Evolutionary conservation across 768 basidiomycete genomes (phyloP), one percentile per base, ranked within the genome.

Genomic region (Boletus pseudo-olivaceus): DNA sequence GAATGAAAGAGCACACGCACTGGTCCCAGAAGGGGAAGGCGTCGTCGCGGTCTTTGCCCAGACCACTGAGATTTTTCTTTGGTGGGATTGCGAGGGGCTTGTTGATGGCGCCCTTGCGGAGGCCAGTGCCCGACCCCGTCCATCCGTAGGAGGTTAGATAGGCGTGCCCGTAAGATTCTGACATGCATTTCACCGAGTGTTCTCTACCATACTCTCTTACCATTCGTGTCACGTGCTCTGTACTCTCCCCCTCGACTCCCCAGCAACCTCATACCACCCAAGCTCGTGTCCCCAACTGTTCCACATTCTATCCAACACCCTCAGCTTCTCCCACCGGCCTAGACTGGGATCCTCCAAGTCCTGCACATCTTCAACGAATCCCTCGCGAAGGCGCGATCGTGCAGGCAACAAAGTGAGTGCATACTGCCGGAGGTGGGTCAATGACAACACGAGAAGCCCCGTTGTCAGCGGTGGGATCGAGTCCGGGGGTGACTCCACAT

Each of bases 1-100:
- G 4, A 39, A 32, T 1, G 5, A 7, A 10, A n/a, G 17, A 27
- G 47, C 15, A 79, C 90, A 80, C 90, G 71, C 62, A 96, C 93
- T 97, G 93, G 69, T 98, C 94, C 94, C 94, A 98, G 80, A 98
- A 98, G 47, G 94, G 93, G 67, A 94, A 93, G 0, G 93, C 92
- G 62, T 95, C 93, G 64, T 96, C 94, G 60, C 93, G 81, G 69
- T 98, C 92, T 68, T 93, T 94, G 52, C 94, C 94, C 54, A 98
- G 71, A 2, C 94, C 94, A 10, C 82, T 75, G n/a, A 95, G 76
- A 5, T 80, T 90, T 72, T 86, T 87, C 76, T 97, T 97, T 67
- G 89, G 88, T 2, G 87, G 79, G 38, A 93, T 81, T 6, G 86
- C 79, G 32, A 98, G 73, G 1, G 94, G 94, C 7, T 82, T 79